Percentiles rank a stretch among this genome's conserved stretches.
These are phyloP conservation scores for Colletotrichum chrysophilum DNA, from an alignment of 2,329 filamentous ascomycete genomes.

Conservation along the genomic window DNA sequence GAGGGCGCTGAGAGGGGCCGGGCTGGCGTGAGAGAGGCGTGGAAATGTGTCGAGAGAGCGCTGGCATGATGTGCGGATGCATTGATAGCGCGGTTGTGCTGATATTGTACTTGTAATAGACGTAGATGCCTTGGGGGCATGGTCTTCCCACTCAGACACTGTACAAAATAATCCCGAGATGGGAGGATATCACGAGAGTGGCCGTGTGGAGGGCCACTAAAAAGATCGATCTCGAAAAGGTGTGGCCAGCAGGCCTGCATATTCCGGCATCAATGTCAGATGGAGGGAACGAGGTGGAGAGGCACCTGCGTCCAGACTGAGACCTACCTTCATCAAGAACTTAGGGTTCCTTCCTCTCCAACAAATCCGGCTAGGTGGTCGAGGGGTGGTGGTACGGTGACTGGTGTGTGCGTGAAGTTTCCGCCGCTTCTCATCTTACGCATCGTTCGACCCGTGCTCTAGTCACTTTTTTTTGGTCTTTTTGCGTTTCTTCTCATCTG, in stretches of 20 bases:
- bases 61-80: background rate
- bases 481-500: background rate
- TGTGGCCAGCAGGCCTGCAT: background rate
- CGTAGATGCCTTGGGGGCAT: background rate
- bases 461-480: background rate
- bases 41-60: background rate
- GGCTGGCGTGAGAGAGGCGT: constrained; percentile 44
- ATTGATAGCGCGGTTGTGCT: background rate
- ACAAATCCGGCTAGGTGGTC: background rate
- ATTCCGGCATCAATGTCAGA: rapidly evolving
- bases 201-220: rapidly evolving
- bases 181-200: background rate
- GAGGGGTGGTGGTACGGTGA: background rate
- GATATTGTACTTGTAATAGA: background rate
- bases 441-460: background rate
- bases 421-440: background rate
- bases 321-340: background rate
- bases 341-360: background rate
- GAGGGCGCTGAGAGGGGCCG: constrained; percentile 58
- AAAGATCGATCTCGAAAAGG: rapidly evolving
- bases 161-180: background rate
- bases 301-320: background rate
- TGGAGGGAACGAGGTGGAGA: rapidly evolving
- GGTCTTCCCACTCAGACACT: background rate
- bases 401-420: background rate